phyloP scores from a whole-genome alignment of 257 asterid species.

The Anisodus acutangulus region DNA sequence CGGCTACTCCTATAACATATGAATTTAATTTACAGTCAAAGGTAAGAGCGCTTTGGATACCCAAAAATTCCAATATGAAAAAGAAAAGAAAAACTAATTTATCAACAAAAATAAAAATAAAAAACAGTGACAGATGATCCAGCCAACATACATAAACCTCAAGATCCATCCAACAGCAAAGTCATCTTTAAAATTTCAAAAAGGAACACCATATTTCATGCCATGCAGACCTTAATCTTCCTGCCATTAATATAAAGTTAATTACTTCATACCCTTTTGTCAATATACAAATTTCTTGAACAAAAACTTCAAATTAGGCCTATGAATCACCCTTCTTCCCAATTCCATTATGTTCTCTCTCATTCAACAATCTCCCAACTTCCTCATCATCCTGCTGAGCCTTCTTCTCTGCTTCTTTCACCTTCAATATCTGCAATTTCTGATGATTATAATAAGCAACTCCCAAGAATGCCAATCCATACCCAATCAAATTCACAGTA shows the following conservation, averaged over 20 bases:
- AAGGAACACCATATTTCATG: background rate
- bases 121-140: too few relatives aligned
- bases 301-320: slow-evolving; percentile 31
- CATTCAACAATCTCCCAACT: slow-evolving; percentile 48
- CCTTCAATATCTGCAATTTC: slow-evolving; percentile 75
- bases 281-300: background rate
- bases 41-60: too few relatives aligned
- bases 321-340: slow-evolving; percentile 55
- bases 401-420: slow-evolving; percentile 64
- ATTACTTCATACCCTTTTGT: slow-evolving; percentile 10
- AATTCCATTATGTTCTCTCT: slow-evolving; percentile 45
- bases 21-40: too few relatives aligned
- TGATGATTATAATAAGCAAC: slow-evolving; percentile 70
- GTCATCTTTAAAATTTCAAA: background rate
- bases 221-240: background rate
- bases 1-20: too few relatives aligned
- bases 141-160: background rate
- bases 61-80: too few relatives aligned
- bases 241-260: background rate
- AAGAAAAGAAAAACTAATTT: too few relatives aligned
- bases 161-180: background rate
- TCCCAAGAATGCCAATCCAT: slow-evolving; percentile 74
- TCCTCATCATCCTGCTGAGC: slow-evolving; percentile 53
- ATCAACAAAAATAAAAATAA: too few relatives aligned
- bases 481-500: slow-evolving; percentile 57